Base-by-base conservation (phyloP, 768 basidiomycete species). In the Punctularia strigosozonata region DNA sequence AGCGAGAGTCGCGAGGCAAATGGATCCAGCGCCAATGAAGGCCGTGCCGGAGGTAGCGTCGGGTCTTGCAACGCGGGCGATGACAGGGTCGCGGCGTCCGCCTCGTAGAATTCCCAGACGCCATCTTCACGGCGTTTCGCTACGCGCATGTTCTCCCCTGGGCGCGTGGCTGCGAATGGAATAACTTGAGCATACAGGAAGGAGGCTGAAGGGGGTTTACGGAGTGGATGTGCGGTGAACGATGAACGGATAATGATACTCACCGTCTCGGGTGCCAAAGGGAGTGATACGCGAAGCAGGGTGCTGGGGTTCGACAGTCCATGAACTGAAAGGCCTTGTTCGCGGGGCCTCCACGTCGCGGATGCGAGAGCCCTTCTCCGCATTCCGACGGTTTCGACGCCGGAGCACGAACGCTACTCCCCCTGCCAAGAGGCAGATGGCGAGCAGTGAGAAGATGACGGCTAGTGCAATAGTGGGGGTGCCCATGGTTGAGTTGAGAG, bases 111-210 rank as follows among this genome's bases (percentile, higher is more conserved):
- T 32, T 67, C 61, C 75, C 74, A 77, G 38, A 64, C 68, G 17
- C 75, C 74, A 43, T 75, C 71, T 6, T 65, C 55, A 31, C 68
- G 60, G 34, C 73, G 65, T 31, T 59, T 53, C 2, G 74, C 74
- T 26, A 75, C 68, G 17, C 74, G 73, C 75, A 77, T 76, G 51
- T 70, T 67, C 41, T 59, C 51, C 10, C 73, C 73, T 0, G 73
- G 72, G 22, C 20, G 30, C 34, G 41, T 6, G 15, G 4, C 25
- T 2, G 24, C 14, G 26, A 15, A 28, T 25, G 5, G 25, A 14
- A 23, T 23, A 46, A 6, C 43, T 17, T 4, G 20, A 26, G 21
- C 39, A 20, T 25, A 20, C 23, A 10, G 22, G 4, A 31, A 37
- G 8, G 31, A 25, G 31, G 20, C 15, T 7, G 19, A 21, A 20